These are phyloP conservation scores for Talaromyces amestolkiae DNA, from an alignment of 2,329 filamentous ascomycete genomes.

Conservation along the genomic window DNA sequence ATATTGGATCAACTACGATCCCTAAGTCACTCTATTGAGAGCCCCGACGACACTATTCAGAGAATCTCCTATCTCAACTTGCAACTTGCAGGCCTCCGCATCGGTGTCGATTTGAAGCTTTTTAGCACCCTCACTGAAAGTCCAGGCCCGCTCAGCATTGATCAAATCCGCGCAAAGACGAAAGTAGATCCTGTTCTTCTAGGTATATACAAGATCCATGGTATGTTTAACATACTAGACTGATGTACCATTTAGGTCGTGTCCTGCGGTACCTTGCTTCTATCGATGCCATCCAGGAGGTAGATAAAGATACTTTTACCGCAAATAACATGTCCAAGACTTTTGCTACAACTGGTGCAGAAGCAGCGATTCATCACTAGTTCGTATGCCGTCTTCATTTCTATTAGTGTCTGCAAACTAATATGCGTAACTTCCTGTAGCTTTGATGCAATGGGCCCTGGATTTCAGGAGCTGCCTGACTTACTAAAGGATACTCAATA, in stretches of 20 bases:
- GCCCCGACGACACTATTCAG: conserved; percentile 3
- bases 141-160: conserved; percentile 20
- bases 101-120: conserved; percentile 24
- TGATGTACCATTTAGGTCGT: conserved; percentile 7
- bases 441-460: conserved; percentile 4
- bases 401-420: not conserved
- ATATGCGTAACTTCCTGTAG: not conserved
- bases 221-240: too few relatives aligned
- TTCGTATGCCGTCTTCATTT: not conserved
- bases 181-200: conserved; percentile 8
- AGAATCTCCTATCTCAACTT: conserved; percentile 19
- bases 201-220: not conserved
- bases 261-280: conserved; percentile 29
- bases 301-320: conserved; percentile 21
- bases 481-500: not conserved
- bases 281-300: conserved; percentile 20
- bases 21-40: not conserved
- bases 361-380: conserved; percentile 11
- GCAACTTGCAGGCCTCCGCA: conserved; percentile 21
- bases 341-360: not conserved
- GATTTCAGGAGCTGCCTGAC: not conserved
- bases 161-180: conserved; percentile 16
- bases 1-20: conserved; percentile 3
- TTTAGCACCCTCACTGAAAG: conserved; percentile 21
- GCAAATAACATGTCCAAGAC: conserved; percentile 20